Evolutionary conservation across 2,329 filamentous ascomycete species (phyloP).

Genomic region (Neurospora sp.): DNA sequence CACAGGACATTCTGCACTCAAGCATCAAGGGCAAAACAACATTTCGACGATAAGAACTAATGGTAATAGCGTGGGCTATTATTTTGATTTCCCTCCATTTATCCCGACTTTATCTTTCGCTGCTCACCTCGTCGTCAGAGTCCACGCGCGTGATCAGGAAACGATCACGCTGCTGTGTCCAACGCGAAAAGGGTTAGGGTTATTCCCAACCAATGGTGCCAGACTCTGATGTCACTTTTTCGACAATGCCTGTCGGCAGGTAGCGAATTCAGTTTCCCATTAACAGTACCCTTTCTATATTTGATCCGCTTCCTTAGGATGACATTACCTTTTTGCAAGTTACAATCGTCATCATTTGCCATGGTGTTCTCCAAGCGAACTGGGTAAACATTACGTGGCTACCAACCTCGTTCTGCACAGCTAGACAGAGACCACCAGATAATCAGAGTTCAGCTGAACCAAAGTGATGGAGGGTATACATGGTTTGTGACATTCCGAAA

Average conservation of each 20-base stretch:
- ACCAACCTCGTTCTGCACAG: not conserved
- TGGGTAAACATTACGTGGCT: too few relatives aligned
- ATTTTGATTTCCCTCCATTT: not conserved
- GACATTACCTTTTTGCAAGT: not conserved
- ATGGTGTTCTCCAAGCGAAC: not conserved
- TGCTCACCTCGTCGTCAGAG: not conserved
- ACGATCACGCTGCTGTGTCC: not conserved
- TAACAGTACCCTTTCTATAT: not conserved
- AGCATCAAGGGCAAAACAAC: not conserved
- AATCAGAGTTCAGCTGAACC: not conserved
- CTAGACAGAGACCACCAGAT: not conserved
- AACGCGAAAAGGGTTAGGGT: not conserved
- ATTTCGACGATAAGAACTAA: not conserved
- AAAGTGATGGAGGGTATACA: conserved; percentile 7
- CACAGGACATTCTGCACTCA: not conserved
- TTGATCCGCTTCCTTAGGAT: not conserved
- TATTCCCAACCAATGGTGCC: not conserved
- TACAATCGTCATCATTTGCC: not conserved
- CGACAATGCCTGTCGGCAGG: not conserved
- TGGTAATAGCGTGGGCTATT: not conserved
- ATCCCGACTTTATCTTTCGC: not conserved
- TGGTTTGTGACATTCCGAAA: conserved; percentile 14
- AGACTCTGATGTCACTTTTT: not conserved
- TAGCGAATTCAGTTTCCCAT: not conserved
- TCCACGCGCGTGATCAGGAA: not conserved